These are phyloP conservation scores for Epichloe elymi DNA, from an alignment of 2,329 filamentous ascomycete species.

Conservation along the genomic window DNA sequence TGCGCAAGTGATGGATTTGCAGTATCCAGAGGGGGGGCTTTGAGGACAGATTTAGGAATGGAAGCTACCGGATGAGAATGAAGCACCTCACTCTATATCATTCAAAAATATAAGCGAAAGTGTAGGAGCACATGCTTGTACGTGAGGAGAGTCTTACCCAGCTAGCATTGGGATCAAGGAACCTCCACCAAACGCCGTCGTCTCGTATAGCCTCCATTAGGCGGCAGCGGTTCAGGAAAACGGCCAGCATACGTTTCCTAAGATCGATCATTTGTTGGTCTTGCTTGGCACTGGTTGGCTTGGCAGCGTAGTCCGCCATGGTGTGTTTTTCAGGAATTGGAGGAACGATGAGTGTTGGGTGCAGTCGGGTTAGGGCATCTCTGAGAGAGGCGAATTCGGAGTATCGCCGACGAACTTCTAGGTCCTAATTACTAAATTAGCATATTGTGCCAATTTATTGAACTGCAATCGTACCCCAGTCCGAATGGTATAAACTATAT, in stretches of 20 bases:
- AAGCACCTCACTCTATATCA: slow-evolving; percentile 71
- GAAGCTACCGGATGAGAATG: slow-evolving; percentile 82
- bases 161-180: slow-evolving; percentile 94
- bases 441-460: neutral
- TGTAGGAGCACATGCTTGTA: neutral
- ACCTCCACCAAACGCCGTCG: slow-evolving; percentile 95
- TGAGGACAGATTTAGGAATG: slow-evolving; percentile 86
- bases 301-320: slow-evolving; percentile 96
- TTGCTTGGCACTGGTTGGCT: slow-evolving; percentile 95
- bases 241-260: slow-evolving; percentile 89
- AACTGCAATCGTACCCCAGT: slow-evolving; percentile 59
- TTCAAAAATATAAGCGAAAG: slow-evolving; percentile 9
- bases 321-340: slow-evolving; percentile 98
- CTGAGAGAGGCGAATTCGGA: slow-evolving; percentile 91
- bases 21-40: slow-evolving; percentile 87
- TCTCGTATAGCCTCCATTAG: slow-evolving; percentile 84
- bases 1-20: slow-evolving; percentile 87
- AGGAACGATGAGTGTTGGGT: slow-evolving; percentile 89
- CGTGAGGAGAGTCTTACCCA: slow-evolving; percentile 52
- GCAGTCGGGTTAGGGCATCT: slow-evolving; percentile 76
- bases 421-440: slow-evolving; percentile 46
- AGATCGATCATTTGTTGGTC: slow-evolving; percentile 94
- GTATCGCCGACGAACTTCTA: slow-evolving; percentile 89
- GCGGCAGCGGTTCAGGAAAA: slow-evolving; percentile 88
- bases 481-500: slow-evolving; percentile 93